Evolutionary conservation across 768 basidiomycete species (phyloP).

Genomic region (Amanita pallidorosea): DNA sequence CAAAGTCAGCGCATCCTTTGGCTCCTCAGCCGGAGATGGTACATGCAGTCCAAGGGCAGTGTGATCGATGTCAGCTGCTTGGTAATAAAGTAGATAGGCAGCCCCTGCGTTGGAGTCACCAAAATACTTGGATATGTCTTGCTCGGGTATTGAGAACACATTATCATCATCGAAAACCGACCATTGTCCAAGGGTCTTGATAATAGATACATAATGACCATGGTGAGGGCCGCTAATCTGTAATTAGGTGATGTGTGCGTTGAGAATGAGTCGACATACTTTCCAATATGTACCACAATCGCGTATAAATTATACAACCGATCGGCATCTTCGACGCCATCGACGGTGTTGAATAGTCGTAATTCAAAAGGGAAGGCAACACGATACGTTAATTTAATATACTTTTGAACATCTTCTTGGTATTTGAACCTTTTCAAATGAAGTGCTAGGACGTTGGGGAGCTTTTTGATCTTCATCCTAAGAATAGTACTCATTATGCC

Average conservation of each 20-base stretch:
- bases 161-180: conserved; percentile 93
- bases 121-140: conserved; percentile 88
- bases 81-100: conserved; percentile 96
- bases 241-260: conserved; percentile 9
- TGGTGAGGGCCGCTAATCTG: conserved; percentile 84
- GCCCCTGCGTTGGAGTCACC: conserved; percentile 83
- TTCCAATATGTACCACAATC: conserved; percentile 98
- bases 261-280: conserved; percentile 41
- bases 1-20: conserved; percentile 5
- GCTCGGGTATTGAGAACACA: conserved; percentile 79
- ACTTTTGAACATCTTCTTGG: conserved; percentile 81
- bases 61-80: conserved; percentile 80
- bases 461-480: conserved; percentile 98
- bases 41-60: conserved; percentile 55
- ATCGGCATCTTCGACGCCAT: conserved; percentile 87
- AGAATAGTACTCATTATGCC: conserved; percentile 3
- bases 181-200: conserved; percentile 81
- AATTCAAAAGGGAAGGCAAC: conserved; percentile 95
- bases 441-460: conserved; percentile 90
- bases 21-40: conserved; percentile 12
- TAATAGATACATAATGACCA: conserved; percentile 94
- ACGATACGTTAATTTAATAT: conserved; percentile 93
- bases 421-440: conserved; percentile 99
- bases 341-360: conserved; percentile 93
- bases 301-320: conserved; percentile 90